Percentiles rank a stretch among this genome's conserved stretches.
These are phyloP conservation scores for Fusarium liriodendri DNA, from an alignment of 2,329 filamentous ascomycete genomes.

Conservation along the genomic window DNA sequence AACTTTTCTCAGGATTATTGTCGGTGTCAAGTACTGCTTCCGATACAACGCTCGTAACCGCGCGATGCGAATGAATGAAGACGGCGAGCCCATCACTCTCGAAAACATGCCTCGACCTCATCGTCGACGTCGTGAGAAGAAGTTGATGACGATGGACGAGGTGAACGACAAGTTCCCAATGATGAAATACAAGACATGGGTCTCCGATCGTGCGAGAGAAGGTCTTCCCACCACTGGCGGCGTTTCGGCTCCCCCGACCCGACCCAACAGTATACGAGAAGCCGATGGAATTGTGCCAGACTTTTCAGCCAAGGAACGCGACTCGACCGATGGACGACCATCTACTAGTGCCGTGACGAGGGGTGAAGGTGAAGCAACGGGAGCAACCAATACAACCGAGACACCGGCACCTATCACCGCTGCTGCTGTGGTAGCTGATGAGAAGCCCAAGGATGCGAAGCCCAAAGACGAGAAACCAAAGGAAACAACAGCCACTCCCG, in stretches of 20 bases:
- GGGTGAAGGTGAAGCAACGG: conserved; percentile 33
- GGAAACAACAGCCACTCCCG: conserved; percentile 20
- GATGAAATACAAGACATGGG: conserved; percentile 97
- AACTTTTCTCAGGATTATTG: conserved; percentile 84
- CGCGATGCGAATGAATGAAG: conserved; percentile 78
- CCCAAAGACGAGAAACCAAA: conserved; percentile 38
- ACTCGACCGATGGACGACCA: conserved; percentile 57
- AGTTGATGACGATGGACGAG: conserved; percentile 98
- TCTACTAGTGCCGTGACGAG: conserved; percentile 39
- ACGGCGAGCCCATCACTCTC: conserved; percentile 89
- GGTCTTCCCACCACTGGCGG: conserved; percentile 88
- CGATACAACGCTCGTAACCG: conserved; percentile 96
- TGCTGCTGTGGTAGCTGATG: conserved; percentile 31
- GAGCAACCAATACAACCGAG: conserved; percentile 12
- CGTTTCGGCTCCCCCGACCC: conserved; percentile 78
- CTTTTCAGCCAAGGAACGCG: conserved; percentile 57
- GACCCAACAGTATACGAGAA: conserved; percentile 78
- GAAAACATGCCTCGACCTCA: conserved; percentile 87
- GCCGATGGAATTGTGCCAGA: conserved; percentile 66
- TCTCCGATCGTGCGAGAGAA: conserved; percentile 82
- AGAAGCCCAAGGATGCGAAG: conserved; percentile 34
- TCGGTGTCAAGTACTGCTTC: conserved; percentile 99
- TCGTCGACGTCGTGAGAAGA: conserved; percentile 92
- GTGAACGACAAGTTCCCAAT: conserved; percentile 97
- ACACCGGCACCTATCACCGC: conserved; percentile 23